A percentile compares a stretch with the other conserved stretches of the same genome.
Conservation (phyloP, 2,329 filamentous ascomycete genomes). For the Pseudogymnoascus sp. region DNA sequence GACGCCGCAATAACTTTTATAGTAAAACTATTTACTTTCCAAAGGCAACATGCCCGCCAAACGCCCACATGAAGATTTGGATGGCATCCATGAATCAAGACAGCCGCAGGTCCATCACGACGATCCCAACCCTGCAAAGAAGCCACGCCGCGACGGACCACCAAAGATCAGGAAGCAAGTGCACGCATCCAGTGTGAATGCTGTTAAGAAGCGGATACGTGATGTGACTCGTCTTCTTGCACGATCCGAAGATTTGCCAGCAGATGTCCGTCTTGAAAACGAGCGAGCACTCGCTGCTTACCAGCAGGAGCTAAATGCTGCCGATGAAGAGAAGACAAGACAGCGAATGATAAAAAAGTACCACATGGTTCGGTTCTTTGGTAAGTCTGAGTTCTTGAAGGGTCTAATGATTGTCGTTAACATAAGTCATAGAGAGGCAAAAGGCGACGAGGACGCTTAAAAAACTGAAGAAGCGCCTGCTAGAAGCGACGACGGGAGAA, state of each 20-base stretch:
- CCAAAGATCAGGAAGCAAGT: conserved; percentile 24
- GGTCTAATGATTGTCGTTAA: conserved; percentile 11
- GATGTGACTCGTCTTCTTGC: conserved; percentile 61
- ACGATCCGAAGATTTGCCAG: conserved; percentile 55
- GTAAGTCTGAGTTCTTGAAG: conserved; percentile 38
- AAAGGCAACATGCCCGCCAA: conserved; percentile 25
- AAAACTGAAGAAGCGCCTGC: conserved; percentile 53
- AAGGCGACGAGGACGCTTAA: conserved; percentile 63
- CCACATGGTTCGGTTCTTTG: conserved; percentile 80
- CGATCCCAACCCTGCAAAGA: conserved; percentile 26
- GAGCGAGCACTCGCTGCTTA: conserved; percentile 65
- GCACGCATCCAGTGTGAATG: conserved; percentile 39
- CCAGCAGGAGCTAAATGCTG: conserved; percentile 54
- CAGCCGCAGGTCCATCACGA: conserved; percentile 22
- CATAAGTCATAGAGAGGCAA: conserved; percentile 51
- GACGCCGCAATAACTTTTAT: background rate
- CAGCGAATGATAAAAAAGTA: conserved; percentile 69
- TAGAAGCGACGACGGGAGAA: conserved; percentile 42
- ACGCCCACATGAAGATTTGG: conserved; percentile 20
- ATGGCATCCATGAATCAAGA: conserved; percentile 26
- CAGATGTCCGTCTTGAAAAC: conserved; percentile 59
- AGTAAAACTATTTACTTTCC: background rate
- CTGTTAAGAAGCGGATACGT: conserved; percentile 64
- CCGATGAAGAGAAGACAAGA: conserved; percentile 53
- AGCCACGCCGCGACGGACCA: conserved; percentile 25